Evolutionary conservation across 495 filamentous ascomycete genomes (phyloP), one percentile per base, ranked within the genome.

Genomic region (Daldinia decipiens): DNA sequence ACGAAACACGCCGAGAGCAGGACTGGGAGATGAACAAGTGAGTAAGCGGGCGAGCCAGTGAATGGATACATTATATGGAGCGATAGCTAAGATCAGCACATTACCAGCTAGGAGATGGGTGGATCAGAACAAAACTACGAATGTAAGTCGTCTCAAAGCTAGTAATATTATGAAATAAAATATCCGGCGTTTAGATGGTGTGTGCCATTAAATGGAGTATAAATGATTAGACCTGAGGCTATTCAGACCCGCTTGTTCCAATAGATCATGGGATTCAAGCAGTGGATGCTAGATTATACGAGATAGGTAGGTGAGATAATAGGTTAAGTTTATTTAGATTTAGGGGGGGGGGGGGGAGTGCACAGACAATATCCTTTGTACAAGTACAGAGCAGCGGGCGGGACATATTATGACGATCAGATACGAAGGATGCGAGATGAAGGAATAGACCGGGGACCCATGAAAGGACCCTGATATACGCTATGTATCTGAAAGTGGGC

Each of bases 341-440:
- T n/a, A n/a, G n/a, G n/a, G n/a, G n/a, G n/a, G n/a, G 21, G 24
- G 51, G 43, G 64, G 32, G 61, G 24, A 8, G 43, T 59, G 70
- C 67, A 73, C 70, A 65, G 57, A 65, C 55, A 7, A 15, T 56
- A 17, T 39, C 62, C 34, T 54, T 43, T 59, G 68, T 67, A 68
- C 64, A 67, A 67, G 40, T 68, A 67, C 69, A 65, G 65, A 61
- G 70, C 65, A 54, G 62, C 68, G 65, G 70, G 70, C 47, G 63
- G 64, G 70, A n/a, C 38, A 27, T 12, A 31, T 61, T 72, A 59
- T 72, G 70, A 68, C 64, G 70, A 73, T 73, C 70, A 73, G 70
- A 72, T 73, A 73, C 32, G 70, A 68, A 73, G 65, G 70, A 73
- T 73, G 70, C 65, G 70, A 73, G 70, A 73, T 73, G 70, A 73